These are phyloP conservation scores for Neofusicoccum parvum DNA, from an alignment of 2,329 filamentous ascomycete genomes.

Conservation along the genomic window DNA sequence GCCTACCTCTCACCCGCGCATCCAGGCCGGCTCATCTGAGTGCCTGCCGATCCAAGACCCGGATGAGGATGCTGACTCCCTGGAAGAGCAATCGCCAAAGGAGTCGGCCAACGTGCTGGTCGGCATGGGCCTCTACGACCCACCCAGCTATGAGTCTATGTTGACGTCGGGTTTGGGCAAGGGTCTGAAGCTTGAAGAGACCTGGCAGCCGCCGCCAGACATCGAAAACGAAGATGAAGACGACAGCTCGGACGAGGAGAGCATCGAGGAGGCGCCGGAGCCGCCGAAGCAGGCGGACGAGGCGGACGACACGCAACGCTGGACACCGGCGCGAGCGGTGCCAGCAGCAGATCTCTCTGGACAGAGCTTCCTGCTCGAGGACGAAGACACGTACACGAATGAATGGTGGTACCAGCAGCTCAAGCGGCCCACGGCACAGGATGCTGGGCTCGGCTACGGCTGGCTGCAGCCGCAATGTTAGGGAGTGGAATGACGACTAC, in stretches of 20 bases:
- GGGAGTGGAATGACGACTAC: neutral
- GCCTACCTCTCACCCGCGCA: slow-evolving; percentile 14
- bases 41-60: slow-evolving; percentile 57
- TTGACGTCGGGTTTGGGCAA: slow-evolving; percentile 57
- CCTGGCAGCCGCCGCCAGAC: slow-evolving; percentile 66
- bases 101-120: slow-evolving; percentile 70
- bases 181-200: slow-evolving; percentile 79
- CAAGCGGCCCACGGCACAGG: slow-evolving; percentile 39
- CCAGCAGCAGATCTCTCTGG: slow-evolving; percentile 39
- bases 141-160: slow-evolving; percentile 62
- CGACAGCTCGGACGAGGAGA: slow-evolving; percentile 55
- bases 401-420: slow-evolving; percentile 45
- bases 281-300: slow-evolving; percentile 19
- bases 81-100: slow-evolving; percentile 55
- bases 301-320: slow-evolving; percentile 26
- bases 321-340: slow-evolving; percentile 27
- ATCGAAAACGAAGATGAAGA: slow-evolving; percentile 54
- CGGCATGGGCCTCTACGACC: slow-evolving; percentile 81
- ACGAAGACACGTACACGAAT: slow-evolving; percentile 40
- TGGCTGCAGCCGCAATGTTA: slow-evolving; percentile 35
- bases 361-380: slow-evolving; percentile 45
- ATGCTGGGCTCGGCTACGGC: slow-evolving; percentile 40
- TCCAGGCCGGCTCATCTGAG: slow-evolving; percentile 37
- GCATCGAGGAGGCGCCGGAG: slow-evolving; percentile 32
- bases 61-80: slow-evolving; percentile 37